phyloP scores from a whole-genome alignment of 2,329 filamentous ascomycete genomes.

The Phialophora tarda region DNA sequence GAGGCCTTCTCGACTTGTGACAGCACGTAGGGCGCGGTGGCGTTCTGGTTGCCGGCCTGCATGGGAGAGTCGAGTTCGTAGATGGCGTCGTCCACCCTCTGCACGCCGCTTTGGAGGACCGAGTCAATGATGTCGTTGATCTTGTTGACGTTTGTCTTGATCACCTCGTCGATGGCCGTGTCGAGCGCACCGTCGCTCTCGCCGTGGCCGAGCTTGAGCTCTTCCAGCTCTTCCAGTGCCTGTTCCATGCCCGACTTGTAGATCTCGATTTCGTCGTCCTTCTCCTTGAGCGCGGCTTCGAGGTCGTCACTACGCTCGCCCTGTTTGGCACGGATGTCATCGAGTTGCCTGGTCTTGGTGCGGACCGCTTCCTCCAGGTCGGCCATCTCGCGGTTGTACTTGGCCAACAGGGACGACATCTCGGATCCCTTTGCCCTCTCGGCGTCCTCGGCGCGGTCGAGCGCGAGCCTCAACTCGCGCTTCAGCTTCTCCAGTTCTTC shows the following conservation, averaged over 20 bases:
- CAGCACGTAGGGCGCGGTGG: conserved; percentile 89
- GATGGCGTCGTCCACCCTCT: conserved; percentile 91
- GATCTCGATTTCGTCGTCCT: conserved; percentile 96
- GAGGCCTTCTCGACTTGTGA: conserved; percentile 98
- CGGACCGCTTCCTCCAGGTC: conserved; percentile 90
- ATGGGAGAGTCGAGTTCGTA: conserved; percentile 98
- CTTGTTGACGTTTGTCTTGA: conserved; percentile 85
- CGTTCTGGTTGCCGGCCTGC: conserved; percentile 98
- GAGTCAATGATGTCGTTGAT: conserved; percentile 98
- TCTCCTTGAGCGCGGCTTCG: conserved; percentile 83
- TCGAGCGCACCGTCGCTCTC: conserved; percentile 82
- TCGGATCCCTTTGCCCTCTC: conserved; percentile 94
- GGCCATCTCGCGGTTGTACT: conserved; percentile 96
- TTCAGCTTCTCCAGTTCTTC: conserved; percentile 95
- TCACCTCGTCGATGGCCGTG: conserved; percentile 86
- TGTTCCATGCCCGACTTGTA: conserved; percentile 99
- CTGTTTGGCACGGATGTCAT: conserved; percentile 78
- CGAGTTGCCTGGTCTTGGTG: conserved; percentile 84
- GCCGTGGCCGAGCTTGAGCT: conserved; percentile 73
- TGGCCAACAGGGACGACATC: conserved; percentile 88
- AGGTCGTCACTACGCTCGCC: conserved; percentile 84
- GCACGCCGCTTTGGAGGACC: conserved; percentile 88
- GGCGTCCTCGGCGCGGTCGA: conserved; percentile 88
- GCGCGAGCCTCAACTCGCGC: conserved; percentile 88
- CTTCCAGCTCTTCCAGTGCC: conserved; percentile 88